These are phyloP conservation scores for Gracilaria domingensis DNA, from an alignment of 23 red algal genomes.

Conservation along the genomic window DNA sequence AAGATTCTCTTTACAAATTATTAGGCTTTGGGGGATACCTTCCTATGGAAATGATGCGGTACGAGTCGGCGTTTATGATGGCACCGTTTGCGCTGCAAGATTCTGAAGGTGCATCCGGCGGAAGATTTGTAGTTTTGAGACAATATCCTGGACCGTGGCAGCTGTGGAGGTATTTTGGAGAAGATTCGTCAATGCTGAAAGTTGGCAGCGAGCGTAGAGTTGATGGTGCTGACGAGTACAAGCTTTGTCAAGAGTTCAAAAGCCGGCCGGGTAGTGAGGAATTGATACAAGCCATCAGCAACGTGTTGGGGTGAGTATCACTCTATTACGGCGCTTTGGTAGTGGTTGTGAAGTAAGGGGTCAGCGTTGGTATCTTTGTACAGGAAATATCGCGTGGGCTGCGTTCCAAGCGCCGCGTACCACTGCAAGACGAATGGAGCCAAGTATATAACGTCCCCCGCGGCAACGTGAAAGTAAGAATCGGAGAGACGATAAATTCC, in stretches of 20 bases:
- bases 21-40: conserved; percentile 51
- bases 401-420: conserved; percentile 72
- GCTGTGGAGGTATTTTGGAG: conserved; percentile 40
- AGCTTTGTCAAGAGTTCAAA: conserved; percentile 47
- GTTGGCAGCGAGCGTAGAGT: not conserved
- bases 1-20: conserved; percentile 48
- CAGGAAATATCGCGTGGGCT: conserved; percentile 62
- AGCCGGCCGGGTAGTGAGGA: conserved; percentile 4
- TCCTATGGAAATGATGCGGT: conserved; percentile 45
- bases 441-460: conserved; percentile 81
- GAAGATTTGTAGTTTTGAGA: conserved; percentile 48
- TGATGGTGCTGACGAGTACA: not conserved
- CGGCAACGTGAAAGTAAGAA: conserved; percentile 63
- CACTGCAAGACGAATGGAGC: conserved; percentile 80
- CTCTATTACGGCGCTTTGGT: not conserved
- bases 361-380: conserved; percentile 84
- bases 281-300: conserved; percentile 30
- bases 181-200: not conserved
- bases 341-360: conserved; percentile 32
- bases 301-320: not conserved
- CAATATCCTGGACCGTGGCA: conserved; percentile 34
- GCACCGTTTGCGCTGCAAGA: conserved; percentile 59
- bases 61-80: conserved; percentile 55
- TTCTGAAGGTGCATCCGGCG: not conserved
- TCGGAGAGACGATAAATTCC: conserved; percentile 74